Evolutionary conservation across 768 basidiomycete genomes (phyloP).

Genomic region (Pholiota molesta): DNA sequence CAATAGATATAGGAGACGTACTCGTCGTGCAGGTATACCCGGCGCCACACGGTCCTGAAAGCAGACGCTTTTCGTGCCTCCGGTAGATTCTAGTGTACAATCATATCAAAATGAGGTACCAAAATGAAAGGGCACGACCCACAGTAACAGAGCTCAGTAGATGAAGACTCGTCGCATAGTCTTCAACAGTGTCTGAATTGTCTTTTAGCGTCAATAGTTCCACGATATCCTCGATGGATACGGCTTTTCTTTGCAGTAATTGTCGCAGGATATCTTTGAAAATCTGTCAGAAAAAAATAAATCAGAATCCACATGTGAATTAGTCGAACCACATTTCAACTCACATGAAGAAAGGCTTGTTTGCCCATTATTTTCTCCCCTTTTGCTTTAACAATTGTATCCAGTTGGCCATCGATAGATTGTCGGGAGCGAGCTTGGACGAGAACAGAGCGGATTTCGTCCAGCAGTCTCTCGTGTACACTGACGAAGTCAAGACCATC

Average conservation of each 20-base stretch:
- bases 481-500: slow-evolving; percentile 86
- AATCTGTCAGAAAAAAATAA: slow-evolving; percentile 41
- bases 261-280: slow-evolving; percentile 71
- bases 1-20: slow-evolving; percentile 39
- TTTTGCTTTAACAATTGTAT: slow-evolving; percentile 58
- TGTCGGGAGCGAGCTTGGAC: slow-evolving; percentile 56
- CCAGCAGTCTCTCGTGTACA: slow-evolving; percentile 72
- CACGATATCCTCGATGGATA: slow-evolving; percentile 78
- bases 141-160: slow-evolving; percentile 62
- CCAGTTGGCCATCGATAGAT: slow-evolving; percentile 69
- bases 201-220: slow-evolving; percentile 89
- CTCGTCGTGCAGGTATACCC: slow-evolving; percentile 90
- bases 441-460: slow-evolving; percentile 59
- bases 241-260: slow-evolving; percentile 72
- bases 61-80: slow-evolving; percentile 70
- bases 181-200: slow-evolving; percentile 58
- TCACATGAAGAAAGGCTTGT: slow-evolving; percentile 56
- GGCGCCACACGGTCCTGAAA: slow-evolving; percentile 80
- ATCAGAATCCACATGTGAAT: neutral
- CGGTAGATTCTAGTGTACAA: slow-evolving; percentile 58
- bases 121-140: slow-evolving; percentile 17
- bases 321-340: slow-evolving; percentile 15
- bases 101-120: neutral
- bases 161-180: slow-evolving; percentile 71
- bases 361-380: slow-evolving; percentile 49